phyloP scores from a whole-genome alignment of 2,329 filamentous ascomycete species.

The Ophiocordyceps sinensis region DNA sequence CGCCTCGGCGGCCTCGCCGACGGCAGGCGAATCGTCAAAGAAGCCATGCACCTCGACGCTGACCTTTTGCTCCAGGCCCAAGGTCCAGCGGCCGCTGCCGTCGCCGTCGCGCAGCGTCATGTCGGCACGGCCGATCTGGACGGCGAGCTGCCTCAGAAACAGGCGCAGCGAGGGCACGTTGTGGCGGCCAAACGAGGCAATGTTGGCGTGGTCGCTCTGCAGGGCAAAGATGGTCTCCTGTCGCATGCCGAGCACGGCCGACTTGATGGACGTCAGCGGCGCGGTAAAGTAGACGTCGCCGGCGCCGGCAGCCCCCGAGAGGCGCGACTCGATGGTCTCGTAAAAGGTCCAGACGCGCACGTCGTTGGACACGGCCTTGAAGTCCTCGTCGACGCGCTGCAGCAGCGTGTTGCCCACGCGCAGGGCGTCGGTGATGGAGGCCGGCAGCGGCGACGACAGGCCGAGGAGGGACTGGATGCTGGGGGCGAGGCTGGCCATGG shows the following conservation, averaged over 20 bases:
- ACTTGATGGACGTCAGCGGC: constrained; percentile 43
- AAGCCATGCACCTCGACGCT: constrained; percentile 43
- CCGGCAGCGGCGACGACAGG: constrained; percentile 34
- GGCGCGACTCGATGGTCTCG: constrained; percentile 44
- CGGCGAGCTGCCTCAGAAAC: constrained; percentile 20
- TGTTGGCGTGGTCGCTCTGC: constrained; percentile 39
- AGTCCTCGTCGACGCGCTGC: constrained; percentile 35
- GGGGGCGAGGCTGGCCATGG: constrained; percentile 37
- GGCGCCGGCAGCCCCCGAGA: constrained; percentile 22
- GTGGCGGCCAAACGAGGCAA: constrained; percentile 36
- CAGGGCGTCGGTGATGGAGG: constrained; percentile 33
- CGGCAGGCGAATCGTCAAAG: constrained; percentile 32
- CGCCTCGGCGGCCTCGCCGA: not conserved
- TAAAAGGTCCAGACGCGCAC: constrained; percentile 49
- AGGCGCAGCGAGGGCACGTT: constrained; percentile 32
- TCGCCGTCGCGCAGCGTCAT: constrained; percentile 10
- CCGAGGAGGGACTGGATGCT: constrained; percentile 39
- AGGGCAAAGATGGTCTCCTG: constrained; percentile 37
- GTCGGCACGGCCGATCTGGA: constrained; percentile 18
- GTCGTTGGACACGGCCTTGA: constrained; percentile 41
- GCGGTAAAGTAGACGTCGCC: constrained; percentile 42
- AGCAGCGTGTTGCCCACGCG: constrained; percentile 34
- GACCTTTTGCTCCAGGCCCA: constrained; percentile 37
- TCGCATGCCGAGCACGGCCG: constrained; percentile 33
- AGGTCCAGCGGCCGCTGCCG: constrained; percentile 22